phyloP scores from a whole-genome alignment of 768 basidiomycete species.

The Kwoniella dendrophila region DNA sequence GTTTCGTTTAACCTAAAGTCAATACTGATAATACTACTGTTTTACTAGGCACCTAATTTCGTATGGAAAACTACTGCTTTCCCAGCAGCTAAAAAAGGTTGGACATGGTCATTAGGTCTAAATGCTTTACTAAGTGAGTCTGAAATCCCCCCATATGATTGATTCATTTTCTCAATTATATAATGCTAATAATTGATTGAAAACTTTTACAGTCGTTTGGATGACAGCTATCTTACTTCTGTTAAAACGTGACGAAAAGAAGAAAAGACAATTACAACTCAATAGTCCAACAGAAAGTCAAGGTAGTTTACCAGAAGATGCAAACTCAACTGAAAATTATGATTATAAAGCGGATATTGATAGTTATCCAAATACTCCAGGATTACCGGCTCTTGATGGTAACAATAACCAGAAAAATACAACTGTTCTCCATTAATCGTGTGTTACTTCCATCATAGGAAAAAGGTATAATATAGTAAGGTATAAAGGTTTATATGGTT shows the following conservation, averaged over 20 bases:
- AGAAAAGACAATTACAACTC: conserved; percentile 10
- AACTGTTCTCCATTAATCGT: background rate
- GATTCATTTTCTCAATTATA: too few species aligned
- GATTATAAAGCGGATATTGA: too few species aligned
- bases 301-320: background rate
- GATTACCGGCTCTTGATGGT: background rate
- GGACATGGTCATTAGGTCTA: conserved; percentile 32
- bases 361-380: conserved; percentile 4
- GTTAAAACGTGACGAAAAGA: conserved; percentile 26
- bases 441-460: too few species aligned
- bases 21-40: background rate
- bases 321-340: background rate
- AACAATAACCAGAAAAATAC: background rate
- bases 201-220: conserved; percentile 24
- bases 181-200: too few species aligned
- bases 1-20: background rate
- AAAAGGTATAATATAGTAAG: too few species aligned
- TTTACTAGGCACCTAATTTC: conserved; percentile 42
- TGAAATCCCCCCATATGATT: background rate
- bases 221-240: conserved; percentile 31
- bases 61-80: conserved; percentile 47
- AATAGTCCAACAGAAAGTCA: background rate
- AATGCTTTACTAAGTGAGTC: conserved; percentile 38
- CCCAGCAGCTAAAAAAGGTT: conserved; percentile 44
- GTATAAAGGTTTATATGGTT: too few species aligned